Percentiles rank a stretch among this genome's conserved stretches.
phyloP scores from a whole-genome alignment of 495 filamentous ascomycete species.

The Penicillium riverlandense region DNA sequence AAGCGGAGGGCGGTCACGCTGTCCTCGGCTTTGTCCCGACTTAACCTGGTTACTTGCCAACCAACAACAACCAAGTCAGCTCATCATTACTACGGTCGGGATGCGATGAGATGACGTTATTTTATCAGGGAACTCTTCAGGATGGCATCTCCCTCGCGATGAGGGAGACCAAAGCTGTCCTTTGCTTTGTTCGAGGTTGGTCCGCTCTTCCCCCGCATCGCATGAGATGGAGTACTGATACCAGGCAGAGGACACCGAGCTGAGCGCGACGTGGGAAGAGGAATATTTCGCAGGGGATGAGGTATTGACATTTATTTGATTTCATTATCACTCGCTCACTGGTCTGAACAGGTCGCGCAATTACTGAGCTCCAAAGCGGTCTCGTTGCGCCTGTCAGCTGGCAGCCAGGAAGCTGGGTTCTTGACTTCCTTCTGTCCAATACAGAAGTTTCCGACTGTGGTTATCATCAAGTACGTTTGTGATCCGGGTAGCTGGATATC shows the following conservation, averaged over 20 bases:
- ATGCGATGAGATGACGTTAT: slow-evolving; percentile 45
- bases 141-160: slow-evolving; percentile 72
- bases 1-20: neutral
- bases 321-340: neutral
- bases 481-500: neutral
- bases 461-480: slow-evolving; percentile 62
- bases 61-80: no score
- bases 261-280: slow-evolving; percentile 68
- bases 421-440: slow-evolving; percentile 75
- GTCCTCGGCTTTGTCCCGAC: neutral
- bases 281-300: slow-evolving; percentile 58
- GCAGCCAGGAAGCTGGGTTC: slow-evolving; percentile 71
- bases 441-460: slow-evolving; percentile 60
- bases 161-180: slow-evolving; percentile 54
- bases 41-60: neutral
- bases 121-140: slow-evolving; percentile 72
- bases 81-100: neutral
- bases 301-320: slow-evolving; percentile 27
- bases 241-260: slow-evolving; percentile 53
- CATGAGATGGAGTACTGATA: slow-evolving; percentile 9
- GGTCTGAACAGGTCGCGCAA: slow-evolving; percentile 27
- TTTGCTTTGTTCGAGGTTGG: slow-evolving; percentile 63
- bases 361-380: slow-evolving; percentile 54
- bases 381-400: slow-evolving; percentile 58
- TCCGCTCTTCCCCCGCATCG: slow-evolving; percentile 39